phyloP scores from a whole-genome alignment of 2,329 filamentous ascomycete species.

The Venturiaceae sp. region DNA sequence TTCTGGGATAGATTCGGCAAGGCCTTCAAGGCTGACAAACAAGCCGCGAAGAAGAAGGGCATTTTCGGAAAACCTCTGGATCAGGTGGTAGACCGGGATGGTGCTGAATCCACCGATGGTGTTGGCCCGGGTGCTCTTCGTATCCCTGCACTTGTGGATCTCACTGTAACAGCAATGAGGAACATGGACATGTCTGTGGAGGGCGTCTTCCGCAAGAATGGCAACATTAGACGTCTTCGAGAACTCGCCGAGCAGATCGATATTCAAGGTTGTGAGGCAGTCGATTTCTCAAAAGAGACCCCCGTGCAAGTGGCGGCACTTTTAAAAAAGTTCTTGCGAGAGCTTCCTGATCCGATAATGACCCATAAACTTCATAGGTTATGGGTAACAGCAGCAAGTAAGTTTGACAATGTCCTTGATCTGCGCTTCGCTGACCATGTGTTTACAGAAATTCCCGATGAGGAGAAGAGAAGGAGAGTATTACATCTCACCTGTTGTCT shows the following conservation, averaged over 20 bases:
- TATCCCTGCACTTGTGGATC: slow-evolving; percentile 90
- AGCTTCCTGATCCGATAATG: slow-evolving; percentile 87
- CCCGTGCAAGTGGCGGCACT: slow-evolving; percentile 91
- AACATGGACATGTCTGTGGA: slow-evolving; percentile 99
- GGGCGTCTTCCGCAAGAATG: slow-evolving; percentile 97
- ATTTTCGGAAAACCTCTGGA: slow-evolving; percentile 88
- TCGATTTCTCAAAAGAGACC: slow-evolving; percentile 79
- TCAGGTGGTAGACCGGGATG: slow-evolving; percentile 80
- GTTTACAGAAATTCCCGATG: slow-evolving; percentile 59
- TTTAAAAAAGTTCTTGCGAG: slow-evolving; percentile 87
- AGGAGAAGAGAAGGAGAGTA: slow-evolving; percentile 71
- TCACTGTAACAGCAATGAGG: slow-evolving; percentile 87
- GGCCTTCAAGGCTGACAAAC: slow-evolving; percentile 91
- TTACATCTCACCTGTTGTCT: slow-evolving; percentile 88
- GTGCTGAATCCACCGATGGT: slow-evolving; percentile 94
- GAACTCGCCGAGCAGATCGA: slow-evolving; percentile 83
- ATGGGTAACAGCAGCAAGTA: slow-evolving; percentile 80
- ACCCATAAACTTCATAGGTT: slow-evolving; percentile 90
- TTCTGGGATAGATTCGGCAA: slow-evolving; percentile 99
- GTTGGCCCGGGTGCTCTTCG: slow-evolving; percentile 85
- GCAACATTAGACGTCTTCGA: slow-evolving; percentile 89
- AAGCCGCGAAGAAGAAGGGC: slow-evolving; percentile 75
- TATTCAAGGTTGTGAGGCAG: slow-evolving; percentile 69
- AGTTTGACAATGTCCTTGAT: slow-evolving; percentile 17
- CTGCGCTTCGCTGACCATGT: neutral